phyloP scores from a whole-genome alignment of 1,139 yeast species.

The Trichomonascaceae sp. region DNA sequence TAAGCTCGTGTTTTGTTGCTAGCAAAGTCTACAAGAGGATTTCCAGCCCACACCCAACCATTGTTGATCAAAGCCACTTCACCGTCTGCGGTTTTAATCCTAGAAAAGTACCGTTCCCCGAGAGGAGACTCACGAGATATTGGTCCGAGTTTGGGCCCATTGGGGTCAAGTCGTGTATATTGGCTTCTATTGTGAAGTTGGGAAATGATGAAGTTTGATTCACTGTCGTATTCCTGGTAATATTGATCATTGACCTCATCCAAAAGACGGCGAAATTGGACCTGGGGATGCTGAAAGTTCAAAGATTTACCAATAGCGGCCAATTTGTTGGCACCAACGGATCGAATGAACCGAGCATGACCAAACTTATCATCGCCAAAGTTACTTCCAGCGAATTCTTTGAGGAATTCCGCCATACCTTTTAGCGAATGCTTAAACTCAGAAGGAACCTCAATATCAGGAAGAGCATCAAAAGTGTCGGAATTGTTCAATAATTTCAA shows the following conservation, averaged over 20 bases:
- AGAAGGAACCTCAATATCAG: conserved; percentile 39
- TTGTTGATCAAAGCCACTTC: conserved; percentile 73
- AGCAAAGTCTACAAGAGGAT: conserved; percentile 90
- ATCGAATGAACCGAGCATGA: conserved; percentile 48
- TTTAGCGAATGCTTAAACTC: conserved; percentile 34
- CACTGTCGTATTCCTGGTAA: conserved; percentile 73
- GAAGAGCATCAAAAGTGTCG: conserved; percentile 23
- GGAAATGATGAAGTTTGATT: conserved; percentile 52
- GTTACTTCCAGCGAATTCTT: conserved; percentile 37
- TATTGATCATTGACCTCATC: conserved; percentile 73
- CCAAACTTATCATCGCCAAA: conserved; percentile 35
- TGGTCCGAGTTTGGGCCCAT: conserved; percentile 72
- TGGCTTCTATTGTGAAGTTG: conserved; percentile 72
- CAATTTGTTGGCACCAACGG: conserved; percentile 46
- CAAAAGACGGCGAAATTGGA: conserved; percentile 48
- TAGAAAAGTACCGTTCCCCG: conserved; percentile 82
- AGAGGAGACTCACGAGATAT: conserved; percentile 55
- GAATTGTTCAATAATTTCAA: conserved; percentile 26
- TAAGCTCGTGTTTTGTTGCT: conserved; percentile 73
- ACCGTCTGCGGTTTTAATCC: conserved; percentile 44
- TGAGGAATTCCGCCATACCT: conserved; percentile 48
- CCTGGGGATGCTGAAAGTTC: conserved; percentile 34
- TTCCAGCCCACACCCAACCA: conserved; percentile 99
- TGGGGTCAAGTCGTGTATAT: conserved; percentile 65
- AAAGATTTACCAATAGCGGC: conserved; percentile 40